Conservation (phyloP, 2,329 filamentous ascomycete species). For the Cadophora malorum region DNA sequence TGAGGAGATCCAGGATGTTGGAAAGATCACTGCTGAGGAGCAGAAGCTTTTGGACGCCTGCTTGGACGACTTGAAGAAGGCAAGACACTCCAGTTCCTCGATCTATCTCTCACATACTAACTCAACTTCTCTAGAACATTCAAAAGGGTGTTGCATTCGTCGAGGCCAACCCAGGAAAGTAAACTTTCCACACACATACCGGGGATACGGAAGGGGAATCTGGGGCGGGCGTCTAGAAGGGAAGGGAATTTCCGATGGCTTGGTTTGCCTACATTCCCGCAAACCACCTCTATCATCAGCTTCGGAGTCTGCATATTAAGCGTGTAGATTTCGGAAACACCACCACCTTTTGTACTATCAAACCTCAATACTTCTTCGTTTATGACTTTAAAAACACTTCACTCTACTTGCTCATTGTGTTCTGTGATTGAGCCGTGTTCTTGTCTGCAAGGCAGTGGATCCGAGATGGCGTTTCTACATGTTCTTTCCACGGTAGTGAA, state of each 20-base stretch:
- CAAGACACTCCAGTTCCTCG: slow-evolving; percentile 22
- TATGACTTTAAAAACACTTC: slow-evolving; percentile 16
- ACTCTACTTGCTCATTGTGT: slow-evolving; percentile 1
- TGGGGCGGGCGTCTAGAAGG: slow-evolving; percentile 21
- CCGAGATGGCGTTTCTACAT: background rate
- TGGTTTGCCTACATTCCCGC: slow-evolving; percentile 15
- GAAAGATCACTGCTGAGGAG: slow-evolving; percentile 84
- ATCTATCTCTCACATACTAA: slow-evolving; percentile 23
- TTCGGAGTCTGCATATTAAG: slow-evolving; percentile 22
- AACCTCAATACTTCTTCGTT: slow-evolving; percentile 17
- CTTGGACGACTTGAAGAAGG: slow-evolving; percentile 81
- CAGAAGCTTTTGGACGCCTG: slow-evolving; percentile 86
- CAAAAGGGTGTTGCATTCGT: slow-evolving; percentile 79
- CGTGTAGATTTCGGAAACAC: slow-evolving; percentile 21
- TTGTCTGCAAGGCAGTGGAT: background rate
- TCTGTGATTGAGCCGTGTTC: background rate
- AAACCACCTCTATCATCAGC: slow-evolving; percentile 10
- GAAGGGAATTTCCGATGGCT: slow-evolving; percentile 15
- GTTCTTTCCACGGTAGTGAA: too few species aligned
- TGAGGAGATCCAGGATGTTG: slow-evolving; percentile 88
- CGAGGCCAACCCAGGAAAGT: slow-evolving; percentile 64
- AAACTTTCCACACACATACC: slow-evolving; percentile 45
- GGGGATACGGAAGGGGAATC: background rate
- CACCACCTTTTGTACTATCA: slow-evolving; percentile 24
- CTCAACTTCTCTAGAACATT: slow-evolving; percentile 72